A percentile compares a stretch with the other conserved stretches of the same genome.
phyloP scores from a whole-genome alignment of 257 asterid species.

The Plectranthus barbatus region DNA sequence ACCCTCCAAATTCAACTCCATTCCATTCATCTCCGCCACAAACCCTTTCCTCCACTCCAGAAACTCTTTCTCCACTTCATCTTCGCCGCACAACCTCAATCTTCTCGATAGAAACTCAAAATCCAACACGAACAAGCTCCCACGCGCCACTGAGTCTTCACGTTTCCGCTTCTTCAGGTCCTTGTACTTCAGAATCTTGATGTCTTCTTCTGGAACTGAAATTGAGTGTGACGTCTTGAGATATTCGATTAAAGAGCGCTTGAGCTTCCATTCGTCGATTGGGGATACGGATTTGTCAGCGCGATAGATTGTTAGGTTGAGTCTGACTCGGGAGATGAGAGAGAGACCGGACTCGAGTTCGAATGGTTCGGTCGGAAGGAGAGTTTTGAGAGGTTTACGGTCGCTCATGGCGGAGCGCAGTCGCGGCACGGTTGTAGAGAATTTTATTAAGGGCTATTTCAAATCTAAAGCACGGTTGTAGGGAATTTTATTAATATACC shows the following conservation, averaged over 20 bases:
- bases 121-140: slow-evolving; percentile 55
- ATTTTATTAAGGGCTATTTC: neutral
- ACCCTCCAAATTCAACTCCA: slow-evolving; percentile 85
- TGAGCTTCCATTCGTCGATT: slow-evolving; percentile 90
- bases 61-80: slow-evolving; percentile 45
- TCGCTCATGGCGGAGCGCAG: slow-evolving; percentile 32
- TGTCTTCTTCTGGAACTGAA: slow-evolving; percentile 47
- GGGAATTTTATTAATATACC: no score
- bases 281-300: slow-evolving; percentile 74
- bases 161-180: slow-evolving; percentile 87
- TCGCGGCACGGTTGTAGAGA: slow-evolving; percentile 1
- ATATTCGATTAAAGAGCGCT: slow-evolving; percentile 67
- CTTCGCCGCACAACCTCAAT: slow-evolving; percentile 26
- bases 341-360: slow-evolving; percentile 65
- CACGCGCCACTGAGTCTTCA: slow-evolving; percentile 85
- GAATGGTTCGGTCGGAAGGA: slow-evolving; percentile 45
- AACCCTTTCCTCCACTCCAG: slow-evolving; percentile 64
- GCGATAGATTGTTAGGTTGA: slow-evolving; percentile 61
- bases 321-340: slow-evolving; percentile 59
- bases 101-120: slow-evolving; percentile 53
- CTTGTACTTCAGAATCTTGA: slow-evolving; percentile 46
- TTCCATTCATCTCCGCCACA: slow-evolving; percentile 68
- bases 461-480: no score
- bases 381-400: slow-evolving; percentile 20
- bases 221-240: slow-evolving; percentile 48